A percentile compares a stretch with the other conserved stretches of the same genome.
phyloP scores from a whole-genome alignment of 805 yeast species.

The Ogataea philodendri region DNA sequence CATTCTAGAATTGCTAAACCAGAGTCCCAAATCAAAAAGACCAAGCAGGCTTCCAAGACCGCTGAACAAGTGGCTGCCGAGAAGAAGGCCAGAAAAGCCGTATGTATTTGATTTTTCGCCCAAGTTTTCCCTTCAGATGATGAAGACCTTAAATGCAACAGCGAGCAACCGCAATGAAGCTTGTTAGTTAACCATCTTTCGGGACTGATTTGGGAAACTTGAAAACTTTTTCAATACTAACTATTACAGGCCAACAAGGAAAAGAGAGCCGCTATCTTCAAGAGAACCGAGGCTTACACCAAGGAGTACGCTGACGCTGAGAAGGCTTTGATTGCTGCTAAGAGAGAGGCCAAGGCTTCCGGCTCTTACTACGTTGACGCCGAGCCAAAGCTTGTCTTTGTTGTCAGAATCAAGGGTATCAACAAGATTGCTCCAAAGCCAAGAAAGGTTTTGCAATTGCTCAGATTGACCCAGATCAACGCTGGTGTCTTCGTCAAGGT shows the following conservation, averaged over 20 bases:
- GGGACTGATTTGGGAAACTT: conserved; percentile 55
- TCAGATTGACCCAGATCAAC: conserved; percentile 91
- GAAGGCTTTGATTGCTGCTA: conserved; percentile 80
- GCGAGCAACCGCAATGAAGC: conserved; percentile 75
- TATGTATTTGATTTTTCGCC: conserved; percentile 55
- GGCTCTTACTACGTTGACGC: conserved; percentile 95
- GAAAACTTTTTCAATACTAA: conserved; percentile 25
- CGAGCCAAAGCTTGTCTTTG: conserved; percentile 91
- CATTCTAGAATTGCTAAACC: conserved; percentile 53
- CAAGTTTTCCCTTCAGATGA: conserved; percentile 28
- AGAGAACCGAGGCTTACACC: conserved; percentile 96
- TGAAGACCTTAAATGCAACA: conserved; percentile 51
- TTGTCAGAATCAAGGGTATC: conserved; percentile 99
- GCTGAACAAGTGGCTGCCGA: conserved; percentile 78
- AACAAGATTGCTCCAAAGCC: conserved; percentile 98
- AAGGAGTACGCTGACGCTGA: conserved; percentile 92
- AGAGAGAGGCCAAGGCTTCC: conserved; percentile 90
- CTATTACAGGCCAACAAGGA: conserved; percentile 42
- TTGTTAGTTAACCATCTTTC: conserved; percentile 80
- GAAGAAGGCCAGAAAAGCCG: conserved; percentile 74
- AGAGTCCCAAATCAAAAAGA: conserved; percentile 83
- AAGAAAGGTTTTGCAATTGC: conserved; percentile 95
- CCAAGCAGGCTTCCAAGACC: conserved; percentile 74
- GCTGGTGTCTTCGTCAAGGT: conserved; percentile 93
- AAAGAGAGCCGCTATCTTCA: conserved; percentile 53